Evolutionary conservation across 1,284 basidiomycete genomes (phyloP), one percentile per base, ranked within the genome.

Genomic region (Taiwanofungus camphoratus): DNA sequence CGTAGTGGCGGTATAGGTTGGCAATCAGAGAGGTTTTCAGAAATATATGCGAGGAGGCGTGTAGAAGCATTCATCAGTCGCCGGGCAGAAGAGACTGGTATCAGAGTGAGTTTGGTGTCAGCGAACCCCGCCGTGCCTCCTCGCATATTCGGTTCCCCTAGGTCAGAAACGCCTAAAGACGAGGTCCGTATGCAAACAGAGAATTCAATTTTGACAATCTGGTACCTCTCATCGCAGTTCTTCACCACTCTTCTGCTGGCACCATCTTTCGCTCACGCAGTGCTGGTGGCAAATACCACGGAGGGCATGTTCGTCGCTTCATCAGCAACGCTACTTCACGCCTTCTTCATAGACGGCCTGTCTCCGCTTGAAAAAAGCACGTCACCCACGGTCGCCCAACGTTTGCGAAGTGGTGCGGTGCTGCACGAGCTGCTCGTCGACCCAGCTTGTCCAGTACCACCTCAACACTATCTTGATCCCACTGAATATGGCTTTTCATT

Each of bases 221-320:
- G 61, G 20, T 77, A 77, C 50, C 65, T 75, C 8, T 73, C 79
- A 6, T 68, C 76, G 0, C 63, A 67, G 4, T 66, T 81, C 48
- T 86, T 79, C 60, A 69, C 68, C 2, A 63, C 74, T 19, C 57
- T 82, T 18, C 62, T 82, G 31, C 51, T 68, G 5, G 61, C 65
- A 7, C 76, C 76, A 11, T 53, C 50, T 13, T 23, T 33, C 9
- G 39, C 40, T 15, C 52, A 51, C 36, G 49, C 51, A 8, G 8
- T 51, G n/a, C 43, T 51, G 5, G 18, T 53, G 26, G 41, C 46
- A 3, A 29, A 41, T 18, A 22, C 26, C 19, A 31, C 45, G 7
- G 49, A 49, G 18, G 22, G 34, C 21, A 35, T 47, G 21, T 56
- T 54, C 41, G 32, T 39, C 19, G 32, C 48, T 16, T 52, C 50